Evolutionary conservation across 2,329 filamentous ascomycete species (phyloP).

Genomic region (Nothomitra cinnamomea): DNA sequence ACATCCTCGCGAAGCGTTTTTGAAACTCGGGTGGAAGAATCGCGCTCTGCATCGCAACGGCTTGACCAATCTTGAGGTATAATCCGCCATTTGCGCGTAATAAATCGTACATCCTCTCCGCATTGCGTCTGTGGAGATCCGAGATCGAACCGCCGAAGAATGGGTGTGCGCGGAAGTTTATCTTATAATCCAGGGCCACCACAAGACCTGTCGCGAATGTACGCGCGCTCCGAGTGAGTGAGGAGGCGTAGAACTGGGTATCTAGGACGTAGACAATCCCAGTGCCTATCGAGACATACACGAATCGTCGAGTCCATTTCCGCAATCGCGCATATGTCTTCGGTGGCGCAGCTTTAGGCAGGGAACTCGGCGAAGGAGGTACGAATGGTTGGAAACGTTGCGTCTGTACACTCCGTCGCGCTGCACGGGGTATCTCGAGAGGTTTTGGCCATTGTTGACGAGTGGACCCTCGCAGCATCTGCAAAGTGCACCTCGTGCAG

Average conservation of each 20-base stretch:
- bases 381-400: slow-evolving; percentile 44
- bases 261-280: slow-evolving; percentile 54
- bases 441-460: too few species aligned
- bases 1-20: slow-evolving; percentile 91
- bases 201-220: slow-evolving; percentile 68
- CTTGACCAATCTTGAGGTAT: slow-evolving; percentile 95
- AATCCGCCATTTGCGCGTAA: slow-evolving; percentile 76
- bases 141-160: slow-evolving; percentile 54
- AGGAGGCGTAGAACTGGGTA: slow-evolving; percentile 58
- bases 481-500: too few species aligned
- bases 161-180: slow-evolving; percentile 79
- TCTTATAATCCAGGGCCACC: slow-evolving; percentile 84
- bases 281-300: slow-evolving; percentile 40
- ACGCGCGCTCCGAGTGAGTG: slow-evolving; percentile 57
- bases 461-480: too few species aligned
- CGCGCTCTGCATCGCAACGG: slow-evolving; percentile 94
- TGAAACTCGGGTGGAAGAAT: slow-evolving; percentile 89
- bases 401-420: neutral
- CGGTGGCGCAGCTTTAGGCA: slow-evolving; percentile 54
- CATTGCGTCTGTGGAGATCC: slow-evolving; percentile 69
- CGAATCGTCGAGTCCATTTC: slow-evolving; percentile 61
- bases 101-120: slow-evolving; percentile 65
- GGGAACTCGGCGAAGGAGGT: slow-evolving; percentile 61
- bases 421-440: neutral
- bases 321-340: slow-evolving; percentile 54